Evolutionary conservation across 2,329 filamentous ascomycete genomes (phyloP).

Genomic region (Arthroderma sp.): DNA sequence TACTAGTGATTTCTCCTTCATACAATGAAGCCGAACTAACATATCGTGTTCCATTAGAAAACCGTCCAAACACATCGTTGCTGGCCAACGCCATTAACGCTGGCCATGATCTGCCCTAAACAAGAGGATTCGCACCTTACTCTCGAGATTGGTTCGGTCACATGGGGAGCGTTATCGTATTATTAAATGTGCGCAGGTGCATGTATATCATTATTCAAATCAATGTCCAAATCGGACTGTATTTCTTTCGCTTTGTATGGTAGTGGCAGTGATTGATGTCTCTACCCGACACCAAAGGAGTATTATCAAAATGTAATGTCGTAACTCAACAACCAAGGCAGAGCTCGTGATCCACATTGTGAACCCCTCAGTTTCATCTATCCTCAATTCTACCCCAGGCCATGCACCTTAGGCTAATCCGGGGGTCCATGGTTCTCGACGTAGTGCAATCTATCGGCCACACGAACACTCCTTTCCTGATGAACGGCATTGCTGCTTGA

Average conservation of each 20-base stretch:
- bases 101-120: slow-evolving; percentile 41
- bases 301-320: not conserved
- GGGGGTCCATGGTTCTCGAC: no score
- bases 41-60: slow-evolving; percentile 33
- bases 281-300: no score
- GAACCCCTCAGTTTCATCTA: no score
- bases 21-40: slow-evolving; percentile 2
- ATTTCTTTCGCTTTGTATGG: not conserved
- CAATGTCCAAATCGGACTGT: not conserved
- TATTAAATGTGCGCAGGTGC: not conserved
- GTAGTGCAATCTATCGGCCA: not conserved
- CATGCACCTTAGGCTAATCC: no score
- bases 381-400: no score
- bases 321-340: not conserved
- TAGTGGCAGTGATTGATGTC: no score
- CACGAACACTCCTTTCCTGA: not conserved
- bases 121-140: slow-evolving; percentile 8
- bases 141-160: not conserved
- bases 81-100: slow-evolving; percentile 49
- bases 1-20: not conserved
- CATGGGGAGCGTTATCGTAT: not conserved
- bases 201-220: not conserved
- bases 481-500: not conserved
- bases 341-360: no score
- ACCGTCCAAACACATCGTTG: slow-evolving; percentile 47